Conservation (phyloP, 495 filamentous ascomycete species). For the Aspergillus saccharolyticus region DNA sequence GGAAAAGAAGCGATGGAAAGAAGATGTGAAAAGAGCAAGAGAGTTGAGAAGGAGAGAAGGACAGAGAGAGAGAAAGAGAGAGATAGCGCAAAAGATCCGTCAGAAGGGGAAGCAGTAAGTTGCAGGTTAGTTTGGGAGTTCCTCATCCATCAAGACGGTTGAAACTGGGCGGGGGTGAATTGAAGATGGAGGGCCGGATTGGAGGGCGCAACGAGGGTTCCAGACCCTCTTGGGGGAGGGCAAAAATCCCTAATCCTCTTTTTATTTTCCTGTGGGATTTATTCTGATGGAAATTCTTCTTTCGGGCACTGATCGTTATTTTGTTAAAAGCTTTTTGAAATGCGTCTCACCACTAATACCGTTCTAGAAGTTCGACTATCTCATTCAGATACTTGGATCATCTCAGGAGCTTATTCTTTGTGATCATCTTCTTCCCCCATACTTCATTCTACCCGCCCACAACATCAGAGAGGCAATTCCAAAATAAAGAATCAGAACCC, state of each 20-base stretch:
- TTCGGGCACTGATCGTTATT: too few relatives aligned
- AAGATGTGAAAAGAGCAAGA: neutral
- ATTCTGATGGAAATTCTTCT: too few relatives aligned
- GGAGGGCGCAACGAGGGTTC: slow-evolving; percentile 6
- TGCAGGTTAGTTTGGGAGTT: slow-evolving; percentile 9
- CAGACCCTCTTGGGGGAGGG: slow-evolving; percentile 8
- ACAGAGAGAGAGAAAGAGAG: slow-evolving; percentile 2
- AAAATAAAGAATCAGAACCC: too few relatives aligned
- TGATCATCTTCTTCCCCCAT: slow-evolving; percentile 1
- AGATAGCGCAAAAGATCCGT: slow-evolving; percentile 15
- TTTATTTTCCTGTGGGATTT: slow-evolving; percentile 2
- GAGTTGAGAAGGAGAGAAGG: slow-evolving; percentile 5
- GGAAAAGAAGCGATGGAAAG: slow-evolving; percentile 1
- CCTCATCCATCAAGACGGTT: slow-evolving; percentile 10
- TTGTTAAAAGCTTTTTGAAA: too few relatives aligned
- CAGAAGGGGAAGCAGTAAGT: slow-evolving; percentile 9
- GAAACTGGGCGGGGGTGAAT: slow-evolving; percentile 10
- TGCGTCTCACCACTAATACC: neutral
- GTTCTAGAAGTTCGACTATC: neutral
- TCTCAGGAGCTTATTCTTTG: neutral
- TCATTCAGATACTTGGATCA: neutral
- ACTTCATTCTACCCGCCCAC: neutral
- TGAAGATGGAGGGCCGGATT: slow-evolving; percentile 7
- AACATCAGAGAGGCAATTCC: neutral
- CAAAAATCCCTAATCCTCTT: slow-evolving; percentile 3